Conservation (phyloP, 768 basidiomycete species). For the Boletus sp. region DNA sequence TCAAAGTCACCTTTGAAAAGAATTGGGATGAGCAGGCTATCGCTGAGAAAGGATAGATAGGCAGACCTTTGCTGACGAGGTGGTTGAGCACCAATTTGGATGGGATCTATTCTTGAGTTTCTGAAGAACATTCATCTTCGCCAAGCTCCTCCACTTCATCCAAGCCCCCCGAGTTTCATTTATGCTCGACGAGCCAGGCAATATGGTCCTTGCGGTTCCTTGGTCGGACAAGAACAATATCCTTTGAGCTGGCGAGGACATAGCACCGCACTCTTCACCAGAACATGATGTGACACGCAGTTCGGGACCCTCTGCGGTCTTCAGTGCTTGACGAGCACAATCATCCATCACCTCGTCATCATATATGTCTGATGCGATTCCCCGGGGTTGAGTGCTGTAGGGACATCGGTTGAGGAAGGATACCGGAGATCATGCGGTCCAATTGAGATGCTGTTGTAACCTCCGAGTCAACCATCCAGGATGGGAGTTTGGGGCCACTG, state of each 20-base stretch:
- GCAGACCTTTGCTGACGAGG: slow-evolving; percentile 75
- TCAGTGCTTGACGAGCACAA: slow-evolving; percentile 67
- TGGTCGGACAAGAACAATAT: slow-evolving; percentile 82
- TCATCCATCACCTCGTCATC: slow-evolving; percentile 69
- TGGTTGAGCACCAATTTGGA: slow-evolving; percentile 81
- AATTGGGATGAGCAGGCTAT: neutral
- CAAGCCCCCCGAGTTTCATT: slow-evolving; percentile 87
- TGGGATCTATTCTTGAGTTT: slow-evolving; percentile 47
- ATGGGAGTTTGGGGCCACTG: slow-evolving; percentile 47
- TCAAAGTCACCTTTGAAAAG: slow-evolving; percentile 54
- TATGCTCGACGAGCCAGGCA: slow-evolving; percentile 84
- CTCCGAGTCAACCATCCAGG: slow-evolving; percentile 76
- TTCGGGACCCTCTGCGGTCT: no score
- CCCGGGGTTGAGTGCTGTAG: slow-evolving; percentile 15
- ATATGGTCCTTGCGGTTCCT: slow-evolving; percentile 90
- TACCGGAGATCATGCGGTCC: slow-evolving; percentile 93
- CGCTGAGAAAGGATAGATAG: neutral
- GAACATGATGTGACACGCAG: slow-evolving; percentile 84
- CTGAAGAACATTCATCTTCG: slow-evolving; percentile 26
- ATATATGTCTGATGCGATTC: slow-evolving; percentile 42
- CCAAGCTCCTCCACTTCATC: slow-evolving; percentile 70
- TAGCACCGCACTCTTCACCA: slow-evolving; percentile 83
- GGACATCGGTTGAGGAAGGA: slow-evolving; percentile 70
- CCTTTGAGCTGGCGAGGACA: slow-evolving; percentile 82
- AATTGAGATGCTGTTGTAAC: slow-evolving; percentile 90